These are phyloP conservation scores for Solanum chacoense DNA, from an alignment of 305 asterid species.

Conservation along the genomic window DNA sequence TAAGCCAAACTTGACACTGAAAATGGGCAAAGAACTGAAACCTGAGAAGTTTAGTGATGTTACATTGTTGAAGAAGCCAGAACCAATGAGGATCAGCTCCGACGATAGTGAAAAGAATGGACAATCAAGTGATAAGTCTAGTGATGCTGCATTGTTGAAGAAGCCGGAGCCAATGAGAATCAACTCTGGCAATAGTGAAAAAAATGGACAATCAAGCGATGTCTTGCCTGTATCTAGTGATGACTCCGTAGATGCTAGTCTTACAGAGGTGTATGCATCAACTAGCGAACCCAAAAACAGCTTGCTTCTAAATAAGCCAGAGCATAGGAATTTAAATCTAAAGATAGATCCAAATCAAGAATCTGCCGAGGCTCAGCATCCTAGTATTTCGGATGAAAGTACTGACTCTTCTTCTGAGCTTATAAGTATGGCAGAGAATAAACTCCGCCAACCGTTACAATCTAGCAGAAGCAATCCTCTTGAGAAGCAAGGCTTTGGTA, in stretches of 20 bases:
- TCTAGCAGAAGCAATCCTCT: slow-evolving; percentile 20
- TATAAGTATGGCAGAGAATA: not conserved
- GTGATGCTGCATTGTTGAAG: slow-evolving; percentile 65
- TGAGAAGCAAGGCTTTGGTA: slow-evolving; percentile 25
- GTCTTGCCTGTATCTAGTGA: slow-evolving; percentile 9
- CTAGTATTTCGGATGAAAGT: slow-evolving; percentile 12
- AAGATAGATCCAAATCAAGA: slow-evolving; percentile 19
- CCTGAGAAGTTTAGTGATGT: slow-evolving; percentile 65
- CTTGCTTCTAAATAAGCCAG: slow-evolving; percentile 34
- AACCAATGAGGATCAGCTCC: slow-evolving; percentile 21
- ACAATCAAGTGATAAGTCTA: slow-evolving; percentile 18
- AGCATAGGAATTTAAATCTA: slow-evolving; percentile 16
- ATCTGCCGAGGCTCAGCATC: slow-evolving; percentile 13
- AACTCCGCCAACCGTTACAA: slow-evolving; percentile 9
- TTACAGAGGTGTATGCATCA: slow-evolving; percentile 5
- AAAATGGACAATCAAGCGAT: slow-evolving; percentile 12
- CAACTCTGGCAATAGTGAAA: slow-evolving; percentile 13
- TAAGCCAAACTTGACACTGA: slow-evolving; percentile 60
- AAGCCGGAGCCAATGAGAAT: slow-evolving; percentile 45
- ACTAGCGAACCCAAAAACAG: slow-evolving; percentile 12
- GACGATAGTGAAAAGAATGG: slow-evolving; percentile 16
- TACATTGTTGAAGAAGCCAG: slow-evolving; percentile 74
- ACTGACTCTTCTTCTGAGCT: slow-evolving; percentile 13
- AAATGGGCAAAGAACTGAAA: slow-evolving; percentile 49
- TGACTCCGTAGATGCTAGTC: slow-evolving; percentile 15